These are phyloP conservation scores for Melampsora americana DNA, from an alignment of 1,284 basidiomycete genomes.

Conservation along the genomic window DNA sequence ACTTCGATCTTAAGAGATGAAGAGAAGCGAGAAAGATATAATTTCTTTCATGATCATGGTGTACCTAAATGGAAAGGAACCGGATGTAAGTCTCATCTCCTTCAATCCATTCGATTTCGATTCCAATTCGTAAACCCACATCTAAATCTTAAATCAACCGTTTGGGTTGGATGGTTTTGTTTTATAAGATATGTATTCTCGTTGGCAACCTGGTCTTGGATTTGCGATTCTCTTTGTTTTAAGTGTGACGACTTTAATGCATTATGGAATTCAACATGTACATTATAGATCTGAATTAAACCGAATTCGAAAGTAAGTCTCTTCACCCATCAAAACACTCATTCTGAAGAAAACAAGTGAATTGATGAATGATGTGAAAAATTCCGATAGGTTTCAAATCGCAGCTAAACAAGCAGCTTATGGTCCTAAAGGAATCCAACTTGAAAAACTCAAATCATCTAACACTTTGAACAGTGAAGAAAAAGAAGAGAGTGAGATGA, in stretches of 20 bases:
- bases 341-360: neutral
- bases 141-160: too few species aligned
- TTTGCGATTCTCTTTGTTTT: slow-evolving; percentile 72
- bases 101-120: neutral
- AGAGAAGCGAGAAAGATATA: slow-evolving; percentile 71
- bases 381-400: slow-evolving; percentile 49
- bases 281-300: slow-evolving; percentile 70
- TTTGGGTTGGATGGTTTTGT: too few species aligned
- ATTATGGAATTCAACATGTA: slow-evolving; percentile 72
- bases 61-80: slow-evolving; percentile 76
- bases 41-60: slow-evolving; percentile 87
- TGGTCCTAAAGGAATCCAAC: slow-evolving; percentile 44
- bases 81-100: slow-evolving; percentile 28
- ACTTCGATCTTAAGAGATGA: slow-evolving; percentile 71
- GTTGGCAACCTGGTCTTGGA: slow-evolving; percentile 82
- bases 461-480: neutral
- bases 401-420: slow-evolving; percentile 50
- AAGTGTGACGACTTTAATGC: slow-evolving; percentile 69
- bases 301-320: slow-evolving; percentile 58
- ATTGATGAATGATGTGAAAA: too few species aligned
- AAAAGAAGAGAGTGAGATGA: neutral
- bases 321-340: neutral
- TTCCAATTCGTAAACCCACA: too few species aligned
- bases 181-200: slow-evolving; percentile 77
- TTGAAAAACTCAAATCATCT: neutral